Base-by-base conservation (phyloP, 306 rosid genomes). In the Rubus parviflorus region DNA sequence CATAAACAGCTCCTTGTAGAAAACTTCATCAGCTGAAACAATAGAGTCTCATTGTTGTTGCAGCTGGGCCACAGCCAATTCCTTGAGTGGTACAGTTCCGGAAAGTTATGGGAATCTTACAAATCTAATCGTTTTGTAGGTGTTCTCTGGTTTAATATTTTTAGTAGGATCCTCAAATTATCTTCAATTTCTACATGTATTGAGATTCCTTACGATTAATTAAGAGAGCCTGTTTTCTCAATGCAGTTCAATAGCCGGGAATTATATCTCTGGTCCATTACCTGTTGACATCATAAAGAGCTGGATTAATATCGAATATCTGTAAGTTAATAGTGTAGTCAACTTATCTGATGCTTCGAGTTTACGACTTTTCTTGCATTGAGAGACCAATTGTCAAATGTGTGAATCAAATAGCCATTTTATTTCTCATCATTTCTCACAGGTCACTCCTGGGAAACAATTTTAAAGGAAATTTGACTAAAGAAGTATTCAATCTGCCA, bases 191-290 rank as follows among this genome's bases (percentile, higher is more conserved):
- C 35, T 30, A 30, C 35, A 30, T 45, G 47, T 30, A 8, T 53
- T 19, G 14, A 53, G 8, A 12, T 40, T 56, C 9, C 47, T 45
- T 45, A 7, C 47, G 9, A 37, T 47, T 14, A 8, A 6, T 30
- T 30, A 30, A 30, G 1, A 4, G 22, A 4, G 22, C 25, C 35
- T 42, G 30, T 9, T 42, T 12, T 2, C 12, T 38, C 52, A 41
- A 73, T 76, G 81, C 69, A 77, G 81, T 56, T 48, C 7, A 16
- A 25, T 77, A 12, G 17, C 81, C 13, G 81, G 75, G 45, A 77
- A 77, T 69, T 13, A 43, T 40, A 46, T 77, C n/a, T 68, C 75
- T 4, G 81, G 69, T 40, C 69, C 68, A 19, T 57, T 77, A 5
- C 81, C 81, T 4, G 60, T 53, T 53, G 3, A 2, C 48, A 53